phyloP scores from a whole-genome alignment of 129 eudicot genomes.

The Logfia minima region DNA sequence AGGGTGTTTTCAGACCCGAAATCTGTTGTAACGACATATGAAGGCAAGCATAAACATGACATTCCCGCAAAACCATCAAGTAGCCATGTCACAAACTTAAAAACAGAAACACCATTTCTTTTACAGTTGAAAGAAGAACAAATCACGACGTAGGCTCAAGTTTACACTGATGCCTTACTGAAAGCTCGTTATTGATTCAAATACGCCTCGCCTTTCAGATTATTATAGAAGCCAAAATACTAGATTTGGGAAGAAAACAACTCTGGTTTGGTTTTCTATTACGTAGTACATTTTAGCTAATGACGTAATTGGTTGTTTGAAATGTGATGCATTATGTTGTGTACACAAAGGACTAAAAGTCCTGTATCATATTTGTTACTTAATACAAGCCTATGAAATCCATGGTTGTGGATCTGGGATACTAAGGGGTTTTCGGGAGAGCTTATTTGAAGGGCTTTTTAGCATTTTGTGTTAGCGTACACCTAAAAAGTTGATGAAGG shows the following conservation, averaged over 20 bases:
- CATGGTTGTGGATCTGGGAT: no score
- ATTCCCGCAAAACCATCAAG: conserved; percentile 49
- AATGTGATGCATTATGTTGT: neutral
- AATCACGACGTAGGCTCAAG: conserved; percentile 33
- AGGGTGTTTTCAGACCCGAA: conserved; percentile 69
- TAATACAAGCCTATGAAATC: no score
- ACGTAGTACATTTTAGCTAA: neutral
- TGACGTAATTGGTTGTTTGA: no score
- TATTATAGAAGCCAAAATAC: neutral
- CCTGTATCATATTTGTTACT: neutral
- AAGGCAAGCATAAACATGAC: conserved; percentile 88
- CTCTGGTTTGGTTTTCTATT: neutral
- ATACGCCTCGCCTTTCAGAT: neutral
- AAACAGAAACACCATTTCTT: conserved; percentile 36
- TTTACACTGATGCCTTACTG: neutral
- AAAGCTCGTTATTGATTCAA: neutral
- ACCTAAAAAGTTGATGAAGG: no score
- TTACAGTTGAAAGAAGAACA: conserved; percentile 59
- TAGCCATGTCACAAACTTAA: conserved; percentile 38
- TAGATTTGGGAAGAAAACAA: neutral
- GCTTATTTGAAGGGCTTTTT: no score
- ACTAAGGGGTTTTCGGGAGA: no score
- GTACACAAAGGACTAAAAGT: neutral
- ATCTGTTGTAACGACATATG: conserved; percentile 84
- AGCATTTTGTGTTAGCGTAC: no score